Percentiles rank a stretch among this genome's conserved stretches.
Evolutionary conservation across 805 yeast species (phyloP).

Genomic region (Nakazawaea ernobii): DNA sequence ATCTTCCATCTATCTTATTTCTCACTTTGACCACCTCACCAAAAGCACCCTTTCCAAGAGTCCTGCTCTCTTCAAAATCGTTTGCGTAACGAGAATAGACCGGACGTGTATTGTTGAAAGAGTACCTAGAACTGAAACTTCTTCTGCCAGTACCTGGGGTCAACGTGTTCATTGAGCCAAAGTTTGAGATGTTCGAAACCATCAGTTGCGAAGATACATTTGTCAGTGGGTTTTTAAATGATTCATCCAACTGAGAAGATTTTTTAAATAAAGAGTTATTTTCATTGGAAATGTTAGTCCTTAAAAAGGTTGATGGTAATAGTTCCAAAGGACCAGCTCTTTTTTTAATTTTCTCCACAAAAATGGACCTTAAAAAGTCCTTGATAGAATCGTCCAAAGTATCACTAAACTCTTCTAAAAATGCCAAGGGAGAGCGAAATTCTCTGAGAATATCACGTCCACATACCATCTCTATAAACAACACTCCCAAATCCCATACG

Average conservation of each 20-base stretch:
- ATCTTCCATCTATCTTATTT: slow-evolving; percentile 87
- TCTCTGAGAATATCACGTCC: slow-evolving; percentile 53
- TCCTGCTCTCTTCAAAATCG: slow-evolving; percentile 92
- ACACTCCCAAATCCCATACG: slow-evolving; percentile 87
- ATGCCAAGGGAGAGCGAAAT: slow-evolving; percentile 59
- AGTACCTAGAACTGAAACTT: slow-evolving; percentile 34
- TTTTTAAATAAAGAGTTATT: slow-evolving; percentile 2
- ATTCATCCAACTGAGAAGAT: neutral
- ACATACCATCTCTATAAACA: slow-evolving; percentile 59
- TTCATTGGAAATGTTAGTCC: slow-evolving; percentile 49
- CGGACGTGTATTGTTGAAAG: slow-evolving; percentile 17
- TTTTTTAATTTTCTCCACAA: slow-evolving; percentile 59
- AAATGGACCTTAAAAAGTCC: slow-evolving; percentile 62
- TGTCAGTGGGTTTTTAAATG: neutral
- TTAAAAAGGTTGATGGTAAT: slow-evolving; percentile 73
- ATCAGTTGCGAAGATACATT: neutral
- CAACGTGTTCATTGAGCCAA: slow-evolving; percentile 14
- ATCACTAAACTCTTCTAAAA: slow-evolving; percentile 38
- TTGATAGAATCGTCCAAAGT: slow-evolving; percentile 46
- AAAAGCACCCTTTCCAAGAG: slow-evolving; percentile 90
- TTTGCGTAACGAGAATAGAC: slow-evolving; percentile 71
- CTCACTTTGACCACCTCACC: slow-evolving; percentile 98
- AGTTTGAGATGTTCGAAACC: slow-evolving; percentile 14
- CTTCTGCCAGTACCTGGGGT: slow-evolving; percentile 26
- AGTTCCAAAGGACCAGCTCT: slow-evolving; percentile 83